Evolutionary conservation across 495 filamentous ascomycete species (phyloP), one percentile per base, ranked within the genome.

Genomic region (Xylaria acuta): DNA sequence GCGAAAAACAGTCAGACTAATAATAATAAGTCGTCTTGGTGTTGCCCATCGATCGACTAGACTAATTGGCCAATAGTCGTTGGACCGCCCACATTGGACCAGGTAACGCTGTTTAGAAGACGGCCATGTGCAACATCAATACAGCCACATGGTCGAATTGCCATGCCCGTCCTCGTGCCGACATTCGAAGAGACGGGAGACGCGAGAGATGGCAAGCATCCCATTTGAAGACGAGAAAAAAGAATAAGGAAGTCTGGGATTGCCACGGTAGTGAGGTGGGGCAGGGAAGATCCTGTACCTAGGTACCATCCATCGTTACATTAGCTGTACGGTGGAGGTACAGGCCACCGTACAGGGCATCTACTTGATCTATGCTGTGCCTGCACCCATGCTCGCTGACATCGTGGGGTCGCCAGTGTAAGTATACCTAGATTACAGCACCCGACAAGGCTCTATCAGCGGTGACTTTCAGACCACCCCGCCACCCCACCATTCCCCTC

Each of bases 401-500:
- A 41, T 63, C 22, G 60, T 63, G 38, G 60, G 60, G 60, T 63
- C 32, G 7, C 22, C 22, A 30, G 22, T 45, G 40, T n/a, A n/a
- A n/a, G n/a, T n/a, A n/a, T 38, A 38, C 36, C 36, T 56, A 56
- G 53, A 56, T 56, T 56, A 20, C 41, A 49, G 40, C 41, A 65
- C 63, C 40, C 22, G 16, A 30, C 38, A 65, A 34, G 18, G 22
- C 14, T 65, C 41, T 45, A 65, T 47, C 20, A 67, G 27, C 47
- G 18, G 43, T 18, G 20, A 40, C 47, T 16, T n/a, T 8, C 45
- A 67, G 43, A 20, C 20, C 47, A 20, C 47, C 69, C 69, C 68
- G 43, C 68, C 56, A 70, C 54, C 69, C 69, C 69, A 64, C 69
- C 69, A 71, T 64, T 45, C 59, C 69, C 34, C 67, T 64, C 59